These are phyloP conservation scores for Paecilomyces dactylethromorphus DNA, from an alignment of 2,329 filamentous ascomycete species.

Conservation along the genomic window DNA sequence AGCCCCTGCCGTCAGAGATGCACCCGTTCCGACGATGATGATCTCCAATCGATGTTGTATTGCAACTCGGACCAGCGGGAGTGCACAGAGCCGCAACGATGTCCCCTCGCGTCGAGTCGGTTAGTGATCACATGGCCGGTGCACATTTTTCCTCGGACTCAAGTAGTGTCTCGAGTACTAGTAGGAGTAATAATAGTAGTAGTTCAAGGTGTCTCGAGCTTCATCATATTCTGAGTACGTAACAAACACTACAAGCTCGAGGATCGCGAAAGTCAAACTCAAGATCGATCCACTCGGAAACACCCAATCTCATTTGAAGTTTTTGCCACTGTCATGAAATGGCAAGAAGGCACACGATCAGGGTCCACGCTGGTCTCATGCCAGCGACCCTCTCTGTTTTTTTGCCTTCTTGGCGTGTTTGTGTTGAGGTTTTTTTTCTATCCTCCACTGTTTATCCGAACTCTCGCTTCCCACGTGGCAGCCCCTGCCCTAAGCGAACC, in stretches of 20 bases:
- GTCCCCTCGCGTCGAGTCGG: neutral
- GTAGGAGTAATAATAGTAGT: neutral
- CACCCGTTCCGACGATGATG: neutral
- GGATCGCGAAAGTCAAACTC: neutral
- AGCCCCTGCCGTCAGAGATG: neutral
- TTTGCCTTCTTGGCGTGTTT: neutral
- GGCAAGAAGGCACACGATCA: neutral
- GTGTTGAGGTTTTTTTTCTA: neutral
- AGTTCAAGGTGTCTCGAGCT: neutral
- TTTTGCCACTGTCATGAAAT: neutral
- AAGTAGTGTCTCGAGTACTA: neutral
- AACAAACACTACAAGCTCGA: neutral
- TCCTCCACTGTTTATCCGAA: neutral
- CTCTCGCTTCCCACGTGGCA: neutral
- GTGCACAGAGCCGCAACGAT: neutral
- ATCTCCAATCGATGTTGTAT: neutral
- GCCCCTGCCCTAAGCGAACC: neutral
- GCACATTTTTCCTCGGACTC: neutral
- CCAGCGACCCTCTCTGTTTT: neutral
- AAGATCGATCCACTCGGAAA: neutral
- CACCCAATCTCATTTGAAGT: neutral
- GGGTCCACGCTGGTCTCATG: neutral
- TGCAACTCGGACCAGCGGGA: neutral
- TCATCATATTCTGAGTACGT: neutral
- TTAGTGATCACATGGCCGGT: neutral